Base-by-base conservation (phyloP, 2,329 filamentous ascomycete species). In the Pseudophaeomoniella oleicola region DNA sequence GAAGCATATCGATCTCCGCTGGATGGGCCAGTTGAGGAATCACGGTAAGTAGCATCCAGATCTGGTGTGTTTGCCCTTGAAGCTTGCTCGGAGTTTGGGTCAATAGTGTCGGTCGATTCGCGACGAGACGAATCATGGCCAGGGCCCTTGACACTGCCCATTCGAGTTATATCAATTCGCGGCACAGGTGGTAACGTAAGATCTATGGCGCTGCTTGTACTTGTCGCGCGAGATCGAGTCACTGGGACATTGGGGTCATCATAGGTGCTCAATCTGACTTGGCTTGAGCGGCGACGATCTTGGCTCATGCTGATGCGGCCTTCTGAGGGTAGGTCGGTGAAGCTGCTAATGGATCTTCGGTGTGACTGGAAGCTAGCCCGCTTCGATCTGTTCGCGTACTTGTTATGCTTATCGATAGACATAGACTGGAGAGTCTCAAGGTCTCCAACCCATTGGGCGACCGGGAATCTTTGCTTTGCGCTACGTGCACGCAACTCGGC, bases 401-500 rank as follows among this genome's bases (percentile, higher is more conserved):
- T 59, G 42, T 58, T 47, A 47, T 60, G 57, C 6, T 67, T 57
- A 40, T 63, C 63, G 50, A 72, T 72, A 1, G 67, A 60, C n/a
- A 60, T 64, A 16, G 53, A 51, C 46, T 74, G 69, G 16, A 74
- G 58, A 16, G 61, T 66, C 38, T 71, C 69, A 3, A 73, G 56
- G 40, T 69, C 66, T 42, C 69, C 63, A 32, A 71, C 58, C 70
- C 70, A 74, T 45, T 72, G 67, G 5, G 63, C 65, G 11, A 74
- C 69, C 9, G 70, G 70, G 54, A 74, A 74, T 29, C 71, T 59
- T 46, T 74, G 71, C 44, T 66, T 64, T 3, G 65, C 67, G 30
- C 66, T 69, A 44, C 67, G 62, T 19, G 69, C 70, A 49, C 70
- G 56, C 70, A 74, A 72, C 42, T 62, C 54, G 2, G 62, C 61